These are phyloP conservation scores for Mycena vitilis DNA, from an alignment of 768 basidiomycete species.

Conservation along the genomic window DNA sequence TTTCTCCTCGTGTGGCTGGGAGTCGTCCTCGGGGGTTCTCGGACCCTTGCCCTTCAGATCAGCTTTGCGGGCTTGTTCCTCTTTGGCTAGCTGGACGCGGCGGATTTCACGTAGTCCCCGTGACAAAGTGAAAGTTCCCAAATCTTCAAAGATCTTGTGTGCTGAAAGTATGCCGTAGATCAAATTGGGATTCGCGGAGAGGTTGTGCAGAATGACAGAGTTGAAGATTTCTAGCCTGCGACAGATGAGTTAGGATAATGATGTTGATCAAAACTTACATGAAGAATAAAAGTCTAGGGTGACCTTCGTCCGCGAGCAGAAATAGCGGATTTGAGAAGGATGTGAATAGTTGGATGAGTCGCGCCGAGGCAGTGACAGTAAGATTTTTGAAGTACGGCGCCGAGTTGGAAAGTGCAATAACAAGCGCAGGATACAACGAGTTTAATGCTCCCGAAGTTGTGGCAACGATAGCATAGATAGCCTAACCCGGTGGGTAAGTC, in stretches of 20 bases:
- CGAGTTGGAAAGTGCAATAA: constrained; percentile 89
- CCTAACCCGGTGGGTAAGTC: constrained; percentile 54
- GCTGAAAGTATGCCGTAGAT: constrained; percentile 88
- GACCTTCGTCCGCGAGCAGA: constrained; percentile 92
- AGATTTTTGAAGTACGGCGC: constrained; percentile 89
- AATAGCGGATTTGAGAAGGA: constrained; percentile 93
- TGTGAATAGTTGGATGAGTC: constrained; percentile 88
- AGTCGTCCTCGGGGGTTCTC: constrained; percentile 48
- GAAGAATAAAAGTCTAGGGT: constrained; percentile 92
- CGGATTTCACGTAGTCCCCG: constrained; percentile 89
- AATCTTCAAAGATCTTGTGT: constrained; percentile 87
- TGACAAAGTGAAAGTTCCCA: constrained; percentile 91
- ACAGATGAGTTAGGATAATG: background rate
- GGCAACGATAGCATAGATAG: constrained; percentile 90
- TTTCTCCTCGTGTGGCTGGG: constrained; percentile 70
- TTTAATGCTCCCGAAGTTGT: constrained; percentile 86
- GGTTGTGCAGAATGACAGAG: constrained; percentile 79
- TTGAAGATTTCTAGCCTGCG: constrained; percentile 92
- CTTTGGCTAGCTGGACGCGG: constrained; percentile 75
- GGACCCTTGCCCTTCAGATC: constrained; percentile 56
- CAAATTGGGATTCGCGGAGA: constrained; percentile 88
- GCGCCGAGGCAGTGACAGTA: constrained; percentile 82
- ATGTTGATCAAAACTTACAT: constrained; percentile 61
- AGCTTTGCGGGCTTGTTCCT: constrained; percentile 65
- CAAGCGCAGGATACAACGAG: constrained; percentile 90